Evolutionary conservation across 202 grass and related monocot species (phyloP).

Genomic region (Bolboschoenoplectus hybrid): DNA sequence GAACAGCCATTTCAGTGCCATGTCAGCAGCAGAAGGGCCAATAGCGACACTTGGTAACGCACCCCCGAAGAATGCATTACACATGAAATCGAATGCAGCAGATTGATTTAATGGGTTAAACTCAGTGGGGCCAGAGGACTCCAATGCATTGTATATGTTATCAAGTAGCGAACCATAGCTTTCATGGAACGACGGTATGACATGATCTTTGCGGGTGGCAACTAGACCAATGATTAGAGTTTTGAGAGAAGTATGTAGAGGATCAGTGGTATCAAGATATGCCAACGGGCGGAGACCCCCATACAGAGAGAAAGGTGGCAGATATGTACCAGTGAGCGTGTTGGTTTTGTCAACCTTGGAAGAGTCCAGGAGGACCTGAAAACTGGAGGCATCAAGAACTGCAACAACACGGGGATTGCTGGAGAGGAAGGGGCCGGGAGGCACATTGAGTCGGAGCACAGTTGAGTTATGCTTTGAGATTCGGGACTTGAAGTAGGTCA

Average conservation of each 20-base stretch:
- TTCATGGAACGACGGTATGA: constrained; percentile 62
- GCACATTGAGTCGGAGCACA: constrained; percentile 73
- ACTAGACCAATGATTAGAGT: constrained; percentile 62
- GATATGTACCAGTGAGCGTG: constrained; percentile 76
- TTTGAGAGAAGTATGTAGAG: constrained; percentile 69
- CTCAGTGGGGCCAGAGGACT: constrained; percentile 41
- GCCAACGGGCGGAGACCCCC: constrained; percentile 66
- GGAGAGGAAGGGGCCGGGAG: constrained; percentile 65
- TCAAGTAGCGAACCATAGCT: constrained; percentile 63
- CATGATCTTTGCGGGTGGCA: constrained; percentile 52
- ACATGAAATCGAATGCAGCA: constrained; percentile 70
- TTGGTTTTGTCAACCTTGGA: constrained; percentile 78
- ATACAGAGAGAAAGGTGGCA: constrained; percentile 62
- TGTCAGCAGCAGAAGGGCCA: constrained; percentile 42
- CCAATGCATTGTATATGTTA: constrained; percentile 52
- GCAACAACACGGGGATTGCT: constrained; percentile 61
- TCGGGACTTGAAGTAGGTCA: constrained; percentile 76
- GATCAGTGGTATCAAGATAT: constrained; percentile 77
- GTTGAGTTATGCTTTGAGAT: constrained; percentile 60
- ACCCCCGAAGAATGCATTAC: constrained; percentile 64
- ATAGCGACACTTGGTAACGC: constrained; percentile 44
- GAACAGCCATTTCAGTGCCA: constrained; percentile 71
- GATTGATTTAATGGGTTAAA: constrained; percentile 71
- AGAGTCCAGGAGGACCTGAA: constrained; percentile 74
- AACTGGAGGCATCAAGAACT: constrained; percentile 76